Evolutionary conservation across 23 red algal species (phyloP).

Genomic region (Cyanidioschyzon merolae): DNA sequence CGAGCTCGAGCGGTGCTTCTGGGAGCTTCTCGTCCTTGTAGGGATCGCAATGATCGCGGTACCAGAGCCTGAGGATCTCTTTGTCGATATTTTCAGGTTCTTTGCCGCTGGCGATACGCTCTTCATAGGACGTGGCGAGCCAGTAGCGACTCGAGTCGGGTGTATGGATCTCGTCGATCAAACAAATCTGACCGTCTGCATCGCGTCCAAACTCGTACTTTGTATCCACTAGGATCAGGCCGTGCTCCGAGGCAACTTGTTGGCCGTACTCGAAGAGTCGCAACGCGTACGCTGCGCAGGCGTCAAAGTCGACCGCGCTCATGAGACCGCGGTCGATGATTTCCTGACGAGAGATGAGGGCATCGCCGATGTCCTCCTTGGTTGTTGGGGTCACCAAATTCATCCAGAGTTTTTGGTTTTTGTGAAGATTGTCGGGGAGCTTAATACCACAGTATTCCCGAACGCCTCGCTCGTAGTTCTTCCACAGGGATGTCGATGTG

Average conservation of each 20-base stretch:
- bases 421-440: constrained; percentile 70
- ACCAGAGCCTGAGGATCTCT: constrained; percentile 95
- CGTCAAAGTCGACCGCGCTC: constrained; percentile 80
- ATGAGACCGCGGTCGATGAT: constrained; percentile 64
- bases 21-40: constrained; percentile 77
- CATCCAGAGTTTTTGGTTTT: constrained; percentile 76
- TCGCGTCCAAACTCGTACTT: constrained; percentile 97
- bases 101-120: constrained; percentile 49
- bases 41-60: constrained; percentile 81
- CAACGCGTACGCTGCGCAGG: constrained; percentile 57
- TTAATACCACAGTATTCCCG: constrained; percentile 87
- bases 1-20: constrained; percentile 76
- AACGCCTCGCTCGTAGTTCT: constrained; percentile 85
- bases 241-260: constrained; percentile 55
- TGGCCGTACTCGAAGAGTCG: constrained; percentile 71
- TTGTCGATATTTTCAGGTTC: constrained; percentile 99
- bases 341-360: constrained; percentile 72
- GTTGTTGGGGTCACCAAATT: constrained; percentile 97
- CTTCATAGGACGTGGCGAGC: constrained; percentile 70
- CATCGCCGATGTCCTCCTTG: constrained; percentile 81
- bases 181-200: constrained; percentile 66
- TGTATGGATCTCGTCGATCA: constrained; percentile 98
- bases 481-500: constrained; percentile 85
- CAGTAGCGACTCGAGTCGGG: constrained; percentile 94
- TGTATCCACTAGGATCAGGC: constrained; percentile 96